These are phyloP conservation scores for Curvularia spicifera DNA, from an alignment of 2,329 filamentous ascomycete genomes.

Conservation along the genomic window DNA sequence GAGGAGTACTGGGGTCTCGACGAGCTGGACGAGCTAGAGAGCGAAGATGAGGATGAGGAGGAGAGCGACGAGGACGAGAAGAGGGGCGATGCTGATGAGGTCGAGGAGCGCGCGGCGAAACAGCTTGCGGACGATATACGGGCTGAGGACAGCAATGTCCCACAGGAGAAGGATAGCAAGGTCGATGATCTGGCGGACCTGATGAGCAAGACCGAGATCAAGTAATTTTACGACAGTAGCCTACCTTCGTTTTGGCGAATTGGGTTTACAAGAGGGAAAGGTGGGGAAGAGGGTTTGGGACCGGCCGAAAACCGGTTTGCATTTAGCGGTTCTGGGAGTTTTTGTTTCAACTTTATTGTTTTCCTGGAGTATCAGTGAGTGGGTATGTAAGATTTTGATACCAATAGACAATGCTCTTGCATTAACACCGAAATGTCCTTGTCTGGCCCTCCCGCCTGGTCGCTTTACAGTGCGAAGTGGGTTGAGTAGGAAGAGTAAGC, in stretches of 20 bases:
- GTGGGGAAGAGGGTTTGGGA: background rate
- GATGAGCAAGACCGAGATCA: conserved; percentile 70
- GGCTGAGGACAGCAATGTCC: conserved; percentile 75
- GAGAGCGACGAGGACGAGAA: conserved; percentile 73
- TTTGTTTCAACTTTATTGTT: background rate
- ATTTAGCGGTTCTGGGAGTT: conserved; percentile 14
- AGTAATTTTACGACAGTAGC: conserved; percentile 21
- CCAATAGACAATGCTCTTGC: conserved; percentile 10
- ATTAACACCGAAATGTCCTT: background rate
- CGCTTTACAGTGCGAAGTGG: background rate
- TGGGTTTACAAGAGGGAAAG: background rate
- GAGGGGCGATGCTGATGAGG: conserved; percentile 57
- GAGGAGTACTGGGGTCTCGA: conserved; percentile 61
- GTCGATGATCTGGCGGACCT: conserved; percentile 81
- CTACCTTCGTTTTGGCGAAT: background rate
- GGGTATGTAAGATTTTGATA: conserved; percentile 10
- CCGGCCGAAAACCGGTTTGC: conserved; percentile 6
- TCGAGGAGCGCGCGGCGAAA: conserved; percentile 49
- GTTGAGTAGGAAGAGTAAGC: background rate
- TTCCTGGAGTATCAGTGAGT: background rate
- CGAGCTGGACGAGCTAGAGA: conserved; percentile 79
- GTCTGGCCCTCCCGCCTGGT: background rate
- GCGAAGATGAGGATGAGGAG: conserved; percentile 80
- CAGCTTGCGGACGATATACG: conserved; percentile 73
- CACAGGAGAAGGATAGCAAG: conserved; percentile 73